These are phyloP conservation scores for Daedaleopsis sinensis DNA, from an alignment of 768 basidiomycete genomes.

Conservation along the genomic window DNA sequence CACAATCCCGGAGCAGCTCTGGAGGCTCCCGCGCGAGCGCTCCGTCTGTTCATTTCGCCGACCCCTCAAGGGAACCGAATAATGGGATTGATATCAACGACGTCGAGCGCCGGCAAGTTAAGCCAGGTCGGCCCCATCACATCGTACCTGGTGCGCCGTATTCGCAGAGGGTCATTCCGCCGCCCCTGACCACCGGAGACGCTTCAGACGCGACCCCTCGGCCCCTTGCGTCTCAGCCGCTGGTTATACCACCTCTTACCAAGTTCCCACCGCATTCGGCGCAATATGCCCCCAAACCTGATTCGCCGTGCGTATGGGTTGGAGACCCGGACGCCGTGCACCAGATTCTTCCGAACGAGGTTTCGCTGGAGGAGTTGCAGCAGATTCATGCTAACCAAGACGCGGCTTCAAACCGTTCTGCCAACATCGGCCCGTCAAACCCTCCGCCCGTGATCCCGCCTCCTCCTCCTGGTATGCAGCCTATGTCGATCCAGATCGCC, in stretches of 20 bases:
- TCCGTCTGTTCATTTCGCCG: not conserved
- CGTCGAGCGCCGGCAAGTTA: constrained; percentile 10
- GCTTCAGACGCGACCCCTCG: constrained; percentile 4
- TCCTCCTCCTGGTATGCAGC: not conserved
- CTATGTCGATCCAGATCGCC: not conserved
- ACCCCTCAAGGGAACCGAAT: not conserved
- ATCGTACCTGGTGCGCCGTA: constrained; percentile 22
- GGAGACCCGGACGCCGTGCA: not conserved
- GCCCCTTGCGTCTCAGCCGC: not conserved
- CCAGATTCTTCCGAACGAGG: not conserved
- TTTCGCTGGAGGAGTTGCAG: not conserved
- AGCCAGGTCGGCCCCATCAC: constrained; percentile 8
- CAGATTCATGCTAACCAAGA: not conserved
- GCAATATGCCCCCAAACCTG: not conserved
- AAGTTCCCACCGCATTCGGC: not conserved
- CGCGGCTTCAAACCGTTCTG: not conserved
- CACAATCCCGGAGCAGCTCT: not conserved
- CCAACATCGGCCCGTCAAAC: not conserved
- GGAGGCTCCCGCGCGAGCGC: not conserved
- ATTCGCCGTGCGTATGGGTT: constrained; percentile 1
- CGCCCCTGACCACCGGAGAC: constrained; percentile 1
- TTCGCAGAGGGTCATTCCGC: constrained; percentile 14
- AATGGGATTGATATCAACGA: not conserved
- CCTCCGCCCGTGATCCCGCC: not conserved
- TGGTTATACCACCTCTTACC: not conserved